Percentiles rank a stretch among this genome's conserved stretches.
phyloP scores from a whole-genome alignment of 2,329 filamentous ascomycete species.

The Myrmaecium sp. region DNA sequence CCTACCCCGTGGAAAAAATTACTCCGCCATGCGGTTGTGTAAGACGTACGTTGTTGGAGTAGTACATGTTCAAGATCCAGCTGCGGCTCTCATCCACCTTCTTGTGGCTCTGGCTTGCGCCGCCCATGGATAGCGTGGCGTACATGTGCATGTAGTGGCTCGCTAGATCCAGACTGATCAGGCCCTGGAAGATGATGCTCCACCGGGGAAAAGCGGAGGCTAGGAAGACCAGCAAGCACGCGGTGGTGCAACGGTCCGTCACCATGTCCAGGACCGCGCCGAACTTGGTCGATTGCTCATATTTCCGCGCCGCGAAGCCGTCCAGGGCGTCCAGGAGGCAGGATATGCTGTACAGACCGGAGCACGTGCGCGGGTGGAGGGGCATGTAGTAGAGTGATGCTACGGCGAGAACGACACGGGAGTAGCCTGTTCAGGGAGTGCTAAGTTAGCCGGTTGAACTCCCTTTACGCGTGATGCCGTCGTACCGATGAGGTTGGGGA shows the following conservation, averaged over 20 bases:
- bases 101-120: conserved; percentile 71
- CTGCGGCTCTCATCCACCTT: conserved; percentile 76
- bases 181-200: conserved; percentile 81
- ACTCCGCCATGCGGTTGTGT: conserved; percentile 1
- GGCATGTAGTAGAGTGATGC: conserved; percentile 98
- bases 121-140: conserved; percentile 76
- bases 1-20: conserved; percentile 5
- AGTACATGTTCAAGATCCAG: conserved; percentile 86
- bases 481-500: conserved; percentile 35
- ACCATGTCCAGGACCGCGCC: conserved; percentile 98
- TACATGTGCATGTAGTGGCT: conserved; percentile 99
- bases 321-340: conserved; percentile 92
- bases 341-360: conserved; percentile 77
- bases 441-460: too few relatives aligned
- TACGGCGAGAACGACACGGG: conserved; percentile 44
- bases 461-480: not conserved
- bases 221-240: conserved; percentile 86
- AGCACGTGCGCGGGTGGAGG: conserved; percentile 90
- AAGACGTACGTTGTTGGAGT: conserved; percentile 72
- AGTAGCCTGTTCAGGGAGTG: conserved; percentile 25
- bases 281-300: conserved; percentile 87
- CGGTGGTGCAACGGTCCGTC: conserved; percentile 91
- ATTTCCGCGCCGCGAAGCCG: conserved; percentile 72
- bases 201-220: conserved; percentile 88
- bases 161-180: conserved; percentile 84